Percentiles rank a stretch among this genome's conserved stretches.
Conservation (phyloP, 805 yeast genomes). For the Saccharomycopsis capsularis region DNA sequence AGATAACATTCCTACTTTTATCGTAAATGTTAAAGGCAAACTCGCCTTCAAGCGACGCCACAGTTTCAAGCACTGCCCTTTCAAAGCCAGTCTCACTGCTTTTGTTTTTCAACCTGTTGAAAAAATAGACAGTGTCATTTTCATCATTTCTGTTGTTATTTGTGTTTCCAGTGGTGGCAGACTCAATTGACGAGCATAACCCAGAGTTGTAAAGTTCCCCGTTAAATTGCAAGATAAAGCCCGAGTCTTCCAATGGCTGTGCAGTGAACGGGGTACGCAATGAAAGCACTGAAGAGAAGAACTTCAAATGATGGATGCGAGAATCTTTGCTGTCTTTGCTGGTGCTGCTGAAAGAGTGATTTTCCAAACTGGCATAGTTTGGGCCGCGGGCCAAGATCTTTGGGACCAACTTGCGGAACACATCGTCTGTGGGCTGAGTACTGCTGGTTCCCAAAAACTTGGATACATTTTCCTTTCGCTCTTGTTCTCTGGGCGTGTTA, state of each 20-base stretch:
- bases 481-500: background rate
- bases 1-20: conserved; percentile 33
- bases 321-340: conserved; percentile 9
- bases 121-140: conserved; percentile 61
- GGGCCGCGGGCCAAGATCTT: conserved; percentile 58
- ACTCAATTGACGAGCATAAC: conserved; percentile 29
- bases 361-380: conserved; percentile 38
- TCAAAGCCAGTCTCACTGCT: conserved; percentile 11
- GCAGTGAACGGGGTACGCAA: conserved; percentile 68
- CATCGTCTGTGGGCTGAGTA: background rate
- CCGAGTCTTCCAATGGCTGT: conserved; percentile 53
- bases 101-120: conserved; percentile 29
- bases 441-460: background rate
- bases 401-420: conserved; percentile 29
- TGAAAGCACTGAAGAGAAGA: conserved; percentile 70
- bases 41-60: conserved; percentile 63
- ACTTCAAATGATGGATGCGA: conserved; percentile 26
- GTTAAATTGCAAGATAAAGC: conserved; percentile 64
- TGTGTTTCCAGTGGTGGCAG: too few relatives aligned
- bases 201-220: conserved; percentile 78
- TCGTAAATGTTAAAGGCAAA: conserved; percentile 62
- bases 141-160: background rate
- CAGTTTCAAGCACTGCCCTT: conserved; percentile 34
- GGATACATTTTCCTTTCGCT: background rate
- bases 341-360: conserved; percentile 1